These are phyloP conservation scores for Colletotrichum sp. DNA, from an alignment of 2,329 filamentous ascomycete genomes.

Conservation along the genomic window DNA sequence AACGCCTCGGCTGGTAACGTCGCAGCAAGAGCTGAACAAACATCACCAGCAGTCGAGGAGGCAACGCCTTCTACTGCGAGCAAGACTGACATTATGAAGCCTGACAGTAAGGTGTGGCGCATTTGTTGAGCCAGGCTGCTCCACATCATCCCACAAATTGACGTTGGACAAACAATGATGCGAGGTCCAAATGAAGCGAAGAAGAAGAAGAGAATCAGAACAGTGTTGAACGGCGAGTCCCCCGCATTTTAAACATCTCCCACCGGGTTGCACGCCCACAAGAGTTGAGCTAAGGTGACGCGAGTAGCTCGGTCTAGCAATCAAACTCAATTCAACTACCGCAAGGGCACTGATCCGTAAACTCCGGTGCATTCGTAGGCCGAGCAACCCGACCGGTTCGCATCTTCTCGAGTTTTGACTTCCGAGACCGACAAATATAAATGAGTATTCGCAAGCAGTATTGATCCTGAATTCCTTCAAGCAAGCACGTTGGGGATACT, in stretches of 20 bases:
- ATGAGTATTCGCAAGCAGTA: background rate
- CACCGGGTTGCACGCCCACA: background rate
- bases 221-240: background rate
- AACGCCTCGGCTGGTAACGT: background rate
- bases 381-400: background rate
- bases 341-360: background rate
- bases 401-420: background rate
- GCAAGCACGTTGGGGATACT: background rate
- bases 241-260: background rate
- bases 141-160: background rate
- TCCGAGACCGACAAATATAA: background rate
- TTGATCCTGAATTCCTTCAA: background rate
- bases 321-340: background rate
- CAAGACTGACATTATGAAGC: background rate
- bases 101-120: background rate
- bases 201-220: background rate
- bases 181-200: background rate
- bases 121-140: background rate
- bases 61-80: background rate
- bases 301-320: background rate
- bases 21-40: background rate
- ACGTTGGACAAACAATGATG: background rate
- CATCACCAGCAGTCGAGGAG: background rate
- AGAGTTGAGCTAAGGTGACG: background rate
- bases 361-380: background rate